Evolutionary conservation across 805 yeast genomes (phyloP), one percentile per base, ranked within the genome.

Genomic region (Isabelozyma rhagii): DNA sequence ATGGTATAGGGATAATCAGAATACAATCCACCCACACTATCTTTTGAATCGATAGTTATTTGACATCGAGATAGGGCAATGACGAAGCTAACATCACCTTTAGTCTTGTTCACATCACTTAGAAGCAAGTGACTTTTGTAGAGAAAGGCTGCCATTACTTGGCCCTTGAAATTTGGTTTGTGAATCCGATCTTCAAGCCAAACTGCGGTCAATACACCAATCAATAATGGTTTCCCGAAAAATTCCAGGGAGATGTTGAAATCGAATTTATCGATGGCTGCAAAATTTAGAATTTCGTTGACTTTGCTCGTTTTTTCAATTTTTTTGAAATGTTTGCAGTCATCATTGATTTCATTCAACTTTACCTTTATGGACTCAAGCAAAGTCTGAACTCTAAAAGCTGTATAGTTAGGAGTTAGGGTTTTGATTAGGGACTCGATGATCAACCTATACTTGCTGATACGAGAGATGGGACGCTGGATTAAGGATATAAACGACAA

Each of bases 91-190:
- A 80, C 68, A 4, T 65, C 72, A 34, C 61, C 57, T 27, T 56
- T 66, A 11, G 48, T 46, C 51, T 62, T 64, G 21, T 57, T 44
- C 14, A 65, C 51, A 21, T 66, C 51, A 10, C 72, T 63, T 36
- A 79, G 50, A 0, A 83, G 53, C 27, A 82, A 57, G 58, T 81
- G 83, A 4, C 82, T 71, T 51, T 82, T 79, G 65, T 79, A 82
- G 17, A 81, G 55, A 41, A 81, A 49, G 41, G 60, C 71, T 47
- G 67, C 81, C 61, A 64, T 58, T 50, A 48, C 60, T 17, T 55
- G 47, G 41, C 50, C 46, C n/a, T 44, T 18, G 17, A 45, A 14
- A 28, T 42, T 41, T 34, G 17, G 5, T 39, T n/a, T 41, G 44
- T 45, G 47, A n/a, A 55, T 43, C 5, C 50, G 57, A 1, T 56